Percentiles rank a stretch among this genome's conserved stretches.
These are phyloP conservation scores for Mycena galericulata DNA, from an alignment of 768 basidiomycete species.

Conservation along the genomic window DNA sequence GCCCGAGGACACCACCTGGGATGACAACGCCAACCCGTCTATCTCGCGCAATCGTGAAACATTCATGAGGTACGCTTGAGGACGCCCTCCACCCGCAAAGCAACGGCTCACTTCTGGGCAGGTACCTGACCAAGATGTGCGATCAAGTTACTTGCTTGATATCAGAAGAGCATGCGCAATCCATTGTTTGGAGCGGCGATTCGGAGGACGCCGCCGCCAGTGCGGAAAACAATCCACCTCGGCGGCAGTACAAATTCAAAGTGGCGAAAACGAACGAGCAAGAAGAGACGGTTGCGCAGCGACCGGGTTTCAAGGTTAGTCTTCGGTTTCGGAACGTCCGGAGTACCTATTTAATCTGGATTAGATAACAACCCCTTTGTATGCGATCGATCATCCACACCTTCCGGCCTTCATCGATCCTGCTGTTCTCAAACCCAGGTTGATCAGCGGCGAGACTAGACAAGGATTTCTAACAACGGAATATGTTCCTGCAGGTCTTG, in stretches of 20 bases:
- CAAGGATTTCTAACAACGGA: slow-evolving; percentile 16
- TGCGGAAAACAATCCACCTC: slow-evolving; percentile 50
- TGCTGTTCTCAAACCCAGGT: slow-evolving; percentile 7
- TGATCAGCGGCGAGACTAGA: slow-evolving; percentile 12
- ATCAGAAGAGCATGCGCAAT: slow-evolving; percentile 57
- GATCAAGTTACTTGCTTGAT: slow-evolving; percentile 67
- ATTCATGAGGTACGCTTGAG: slow-evolving; percentile 63
- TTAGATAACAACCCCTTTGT: slow-evolving; percentile 12
- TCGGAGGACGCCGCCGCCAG: slow-evolving; percentile 35
- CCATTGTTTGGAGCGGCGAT: slow-evolving; percentile 57
- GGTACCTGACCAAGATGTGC: slow-evolving; percentile 69
- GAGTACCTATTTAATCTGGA: not conserved
- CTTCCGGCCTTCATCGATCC: not conserved
- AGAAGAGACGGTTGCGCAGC: slow-evolving; percentile 58
- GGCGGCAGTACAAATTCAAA: slow-evolving; percentile 63
- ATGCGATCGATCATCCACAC: not conserved
- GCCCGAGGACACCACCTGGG: slow-evolving; percentile 72
- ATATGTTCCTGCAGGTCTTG: slow-evolving; percentile 7
- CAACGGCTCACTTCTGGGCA: slow-evolving; percentile 35
- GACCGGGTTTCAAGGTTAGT: slow-evolving; percentile 59
- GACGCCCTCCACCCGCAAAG: not conserved
- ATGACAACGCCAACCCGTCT: slow-evolving; percentile 56
- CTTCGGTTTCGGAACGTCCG: not conserved
- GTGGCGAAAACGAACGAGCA: slow-evolving; percentile 67
- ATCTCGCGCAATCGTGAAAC: slow-evolving; percentile 65